These are phyloP conservation scores for Gonapodya sp. DNA, from an alignment of 192 early-diverging fungal genomes.

Conservation along the genomic window DNA sequence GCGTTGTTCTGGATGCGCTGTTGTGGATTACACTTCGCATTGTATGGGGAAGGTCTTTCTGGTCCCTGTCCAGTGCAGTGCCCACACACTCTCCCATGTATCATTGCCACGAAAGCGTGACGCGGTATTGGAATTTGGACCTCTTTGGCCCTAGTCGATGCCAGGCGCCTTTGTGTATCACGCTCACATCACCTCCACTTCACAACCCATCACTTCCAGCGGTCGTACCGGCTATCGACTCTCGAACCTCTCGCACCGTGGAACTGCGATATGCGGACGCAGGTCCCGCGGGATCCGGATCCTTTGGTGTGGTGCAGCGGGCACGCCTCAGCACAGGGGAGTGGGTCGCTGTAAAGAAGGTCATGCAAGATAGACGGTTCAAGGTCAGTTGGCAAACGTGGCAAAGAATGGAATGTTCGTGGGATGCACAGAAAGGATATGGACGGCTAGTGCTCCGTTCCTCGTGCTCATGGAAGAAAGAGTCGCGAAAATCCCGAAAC, in stretches of 20 bases:
- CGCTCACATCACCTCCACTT: no score
- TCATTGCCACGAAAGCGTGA: neutral
- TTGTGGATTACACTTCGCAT: neutral
- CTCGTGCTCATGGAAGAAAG: no score
- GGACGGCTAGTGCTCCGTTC: no score
- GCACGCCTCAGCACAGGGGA: slow-evolving; percentile 61
- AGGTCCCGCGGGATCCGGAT: slow-evolving; percentile 38
- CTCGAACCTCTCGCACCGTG: neutral
- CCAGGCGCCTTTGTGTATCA: no score
- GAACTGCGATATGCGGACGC: neutral
- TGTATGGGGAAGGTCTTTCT: neutral
- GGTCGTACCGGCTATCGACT: neutral
- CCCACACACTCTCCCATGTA: neutral
- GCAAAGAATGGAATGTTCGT: no score
- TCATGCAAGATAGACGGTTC: slow-evolving; percentile 96
- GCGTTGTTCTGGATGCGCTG: no score
- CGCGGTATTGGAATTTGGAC: neutral
- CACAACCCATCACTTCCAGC: neutral
- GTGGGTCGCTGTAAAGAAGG: slow-evolving; percentile 94
- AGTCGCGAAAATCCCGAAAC: no score
- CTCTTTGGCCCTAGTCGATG: neutral
- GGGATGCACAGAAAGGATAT: no score
- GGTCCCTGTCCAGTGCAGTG: neutral
- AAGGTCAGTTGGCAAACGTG: slow-evolving; percentile 59
- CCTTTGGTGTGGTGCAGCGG: slow-evolving; percentile 96